Evolutionary conservation across 1,284 basidiomycete species (phyloP), one percentile per base, ranked within the genome.

Genomic region (Cryptococcus deneoformans): DNA sequence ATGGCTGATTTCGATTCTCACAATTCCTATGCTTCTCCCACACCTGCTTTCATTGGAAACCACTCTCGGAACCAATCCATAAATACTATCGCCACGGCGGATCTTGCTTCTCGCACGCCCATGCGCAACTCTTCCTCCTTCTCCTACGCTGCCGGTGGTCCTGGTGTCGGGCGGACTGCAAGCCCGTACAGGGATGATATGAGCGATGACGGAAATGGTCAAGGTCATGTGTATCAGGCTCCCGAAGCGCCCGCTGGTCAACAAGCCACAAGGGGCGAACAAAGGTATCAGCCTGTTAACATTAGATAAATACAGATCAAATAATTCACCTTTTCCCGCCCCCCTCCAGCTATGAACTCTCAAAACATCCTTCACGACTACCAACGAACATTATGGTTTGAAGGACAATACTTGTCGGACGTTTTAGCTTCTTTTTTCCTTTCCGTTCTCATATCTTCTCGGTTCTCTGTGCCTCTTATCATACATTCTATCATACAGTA

Each of bases 51-150:
- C 54, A 10, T 56, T 50, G 44, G 53, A 46, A 4, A 10, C 20
- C 68, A 66, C 57, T 68, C 68, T 12, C 44, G 60, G 20, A 62
- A 58, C 14, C 58, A 63, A 4, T 68, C 65, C 24, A 53, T 73
- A 12, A 64, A 61, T 51, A 73, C 70, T n/a, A 76, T 76, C 64
- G 73, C 70, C 7, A 76, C 73, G 0, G 63, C 67, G 34, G 73
- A 74, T 59, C 60, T 76, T 42, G 59, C 62, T 11, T 45, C 60
- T 10, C 54, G 62, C 9, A 54, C 59, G 36, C 66, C 68, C 20
- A 60, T 64, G 64, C 36, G 61, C n/a, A 54, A 48, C 20, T 47
- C 48, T 20, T 47, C 48, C 16, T 39, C 45, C 11, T 61, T 53
- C 42, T 40, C 36, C 16, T 50, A 50, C 20, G 49, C 35, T 16